These are phyloP conservation scores for Stephania yunnanensis DNA, from an alignment of 164 flowering plant species.

Conservation along the genomic window DNA sequence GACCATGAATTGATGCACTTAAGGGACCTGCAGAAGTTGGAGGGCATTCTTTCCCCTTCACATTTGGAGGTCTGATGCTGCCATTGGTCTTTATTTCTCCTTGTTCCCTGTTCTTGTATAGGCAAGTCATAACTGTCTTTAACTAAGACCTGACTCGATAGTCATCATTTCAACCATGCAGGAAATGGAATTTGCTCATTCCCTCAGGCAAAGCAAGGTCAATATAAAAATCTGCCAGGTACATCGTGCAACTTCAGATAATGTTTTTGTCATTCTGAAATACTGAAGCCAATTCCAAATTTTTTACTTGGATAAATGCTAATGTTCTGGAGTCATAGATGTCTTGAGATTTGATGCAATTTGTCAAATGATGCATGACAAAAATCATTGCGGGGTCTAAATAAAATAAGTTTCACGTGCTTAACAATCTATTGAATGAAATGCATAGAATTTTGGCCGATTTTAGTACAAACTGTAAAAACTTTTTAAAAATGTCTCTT, in stretches of 20 bases:
- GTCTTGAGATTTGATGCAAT: no score
- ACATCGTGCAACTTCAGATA: neutral
- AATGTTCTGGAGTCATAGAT: no score
- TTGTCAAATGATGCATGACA: no score
- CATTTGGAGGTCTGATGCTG: constrained; percentile 71
- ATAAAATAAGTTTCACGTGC: no score
- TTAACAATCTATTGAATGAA: no score
- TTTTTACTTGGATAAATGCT: no score
- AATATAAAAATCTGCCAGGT: constrained; percentile 92
- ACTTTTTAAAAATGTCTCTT: no score
- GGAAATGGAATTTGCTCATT: constrained; percentile 98
- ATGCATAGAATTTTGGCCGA: no score
- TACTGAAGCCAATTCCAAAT: no score
- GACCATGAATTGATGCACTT: constrained; percentile 87
- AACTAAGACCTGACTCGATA: neutral
- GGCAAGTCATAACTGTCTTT: neutral
- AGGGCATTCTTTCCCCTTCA: constrained; percentile 88
- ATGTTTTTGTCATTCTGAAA: neutral
- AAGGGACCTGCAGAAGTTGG: constrained; percentile 90
- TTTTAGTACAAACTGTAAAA: no score
- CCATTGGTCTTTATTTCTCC: neutral
- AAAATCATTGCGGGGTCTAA: no score
- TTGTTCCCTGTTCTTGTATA: neutral
- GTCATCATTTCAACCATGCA: constrained; percentile 20
- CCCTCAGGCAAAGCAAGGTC: constrained; percentile 82